Percentiles rank a stretch among this genome's conserved stretches.
Evolutionary conservation across 2,329 filamentous ascomycete genomes (phyloP).

Genomic region (Aureobasidium zeae): DNA sequence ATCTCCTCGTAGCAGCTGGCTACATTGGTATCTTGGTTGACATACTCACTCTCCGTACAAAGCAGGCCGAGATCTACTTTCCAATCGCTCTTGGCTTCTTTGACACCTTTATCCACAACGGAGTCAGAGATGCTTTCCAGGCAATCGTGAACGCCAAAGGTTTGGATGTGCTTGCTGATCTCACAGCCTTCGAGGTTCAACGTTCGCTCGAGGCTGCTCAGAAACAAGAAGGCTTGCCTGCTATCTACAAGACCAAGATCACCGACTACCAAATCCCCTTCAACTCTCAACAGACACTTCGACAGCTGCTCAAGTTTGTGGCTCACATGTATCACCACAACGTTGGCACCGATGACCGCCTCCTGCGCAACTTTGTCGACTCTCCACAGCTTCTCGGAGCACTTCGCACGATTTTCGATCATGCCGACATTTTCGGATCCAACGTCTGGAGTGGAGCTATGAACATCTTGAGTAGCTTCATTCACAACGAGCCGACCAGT

Average conservation of each 20-base stretch:
- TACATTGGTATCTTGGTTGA: conserved; percentile 86
- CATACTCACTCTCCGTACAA: conserved; percentile 72
- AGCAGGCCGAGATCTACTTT: conserved; percentile 72
- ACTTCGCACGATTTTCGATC: conserved; percentile 70
- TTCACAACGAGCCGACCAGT: conserved; percentile 97
- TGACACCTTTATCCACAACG: conserved; percentile 73
- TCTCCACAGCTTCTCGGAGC: conserved; percentile 74
- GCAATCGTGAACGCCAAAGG: conserved; percentile 74
- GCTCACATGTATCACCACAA: conserved; percentile 87
- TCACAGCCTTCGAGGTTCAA: conserved; percentile 71
- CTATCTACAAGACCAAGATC: conserved; percentile 64
- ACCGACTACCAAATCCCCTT: conserved; percentile 93
- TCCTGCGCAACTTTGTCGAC: conserved; percentile 88
- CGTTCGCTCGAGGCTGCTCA: conserved; percentile 58
- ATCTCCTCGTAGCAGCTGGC: conserved; percentile 79
- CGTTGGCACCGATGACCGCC: conserved; percentile 71
- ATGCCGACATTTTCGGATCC: conserved; percentile 73
- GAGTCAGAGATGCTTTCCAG: conserved; percentile 71
- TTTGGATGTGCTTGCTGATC: conserved; percentile 79
- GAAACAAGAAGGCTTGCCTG: conserved; percentile 60
- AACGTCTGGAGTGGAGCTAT: conserved; percentile 94
- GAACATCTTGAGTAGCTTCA: conserved; percentile 86
- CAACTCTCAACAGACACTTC: conserved; percentile 84
- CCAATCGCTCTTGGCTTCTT: conserved; percentile 78
- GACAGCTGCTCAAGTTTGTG: conserved; percentile 91